Evolutionary conservation across 345 rosid species (phyloP).

Genomic region (Gossypium stocksii): DNA sequence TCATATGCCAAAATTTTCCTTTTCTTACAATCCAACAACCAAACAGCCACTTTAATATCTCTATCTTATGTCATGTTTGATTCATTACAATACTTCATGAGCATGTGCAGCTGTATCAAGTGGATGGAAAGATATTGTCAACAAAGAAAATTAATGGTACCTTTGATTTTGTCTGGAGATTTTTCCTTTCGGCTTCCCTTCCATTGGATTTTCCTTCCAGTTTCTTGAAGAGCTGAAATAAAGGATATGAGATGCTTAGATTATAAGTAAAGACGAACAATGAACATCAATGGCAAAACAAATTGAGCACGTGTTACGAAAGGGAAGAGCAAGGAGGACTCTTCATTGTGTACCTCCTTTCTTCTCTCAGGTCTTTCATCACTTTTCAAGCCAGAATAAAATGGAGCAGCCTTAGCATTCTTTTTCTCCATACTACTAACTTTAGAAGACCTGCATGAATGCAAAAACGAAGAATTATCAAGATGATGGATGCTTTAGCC

Average conservation of each 20-base stretch:
- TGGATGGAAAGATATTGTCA: not conserved
- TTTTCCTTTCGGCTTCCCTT: constrained; percentile 27
- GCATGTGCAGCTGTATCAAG: not conserved
- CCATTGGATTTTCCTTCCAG: constrained; percentile 34
- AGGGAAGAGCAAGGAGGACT: not conserved
- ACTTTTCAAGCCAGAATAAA: constrained; percentile 38
- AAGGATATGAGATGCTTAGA: not conserved
- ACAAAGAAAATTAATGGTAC: constrained; percentile 22
- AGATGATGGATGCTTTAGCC: not conserved
- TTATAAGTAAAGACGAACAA: not conserved
- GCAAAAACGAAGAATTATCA: constrained; percentile 1
- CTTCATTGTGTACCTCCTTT: constrained; percentile 37
- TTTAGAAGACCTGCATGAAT: constrained; percentile 35
- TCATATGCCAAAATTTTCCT: not conserved
- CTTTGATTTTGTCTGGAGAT: constrained; percentile 40
- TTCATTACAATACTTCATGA: not conserved
- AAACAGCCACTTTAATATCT: not conserved
- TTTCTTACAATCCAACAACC: not conserved
- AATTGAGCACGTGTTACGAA: not conserved
- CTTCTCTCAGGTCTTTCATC: constrained; percentile 33
- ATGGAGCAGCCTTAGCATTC: constrained; percentile 41
- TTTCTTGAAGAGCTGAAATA: constrained; percentile 39
- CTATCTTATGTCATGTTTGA: constrained; percentile 1
- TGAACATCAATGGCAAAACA: constrained; percentile 6
- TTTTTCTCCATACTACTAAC: constrained; percentile 35